Percentiles rank a stretch among this genome's conserved stretches.
These are phyloP conservation scores for Hypholoma sublateritium DNA, from an alignment of 768 basidiomycete species.

Conservation along the genomic window DNA sequence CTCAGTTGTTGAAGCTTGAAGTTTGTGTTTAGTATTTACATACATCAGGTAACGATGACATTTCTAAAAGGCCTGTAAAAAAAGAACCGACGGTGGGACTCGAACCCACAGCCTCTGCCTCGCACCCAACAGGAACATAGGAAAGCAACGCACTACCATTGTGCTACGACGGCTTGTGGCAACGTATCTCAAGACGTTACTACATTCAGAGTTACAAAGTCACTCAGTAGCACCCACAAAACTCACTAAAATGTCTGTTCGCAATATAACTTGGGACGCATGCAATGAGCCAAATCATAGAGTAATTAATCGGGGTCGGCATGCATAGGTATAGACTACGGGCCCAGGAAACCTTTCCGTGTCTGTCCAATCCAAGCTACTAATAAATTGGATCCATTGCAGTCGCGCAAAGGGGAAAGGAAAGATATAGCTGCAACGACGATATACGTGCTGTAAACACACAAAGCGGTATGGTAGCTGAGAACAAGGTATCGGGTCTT, in stretches of 20 bases:
- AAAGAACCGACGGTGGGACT: conserved; percentile 17
- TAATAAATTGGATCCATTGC: neutral
- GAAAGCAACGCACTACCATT: conserved; percentile 24
- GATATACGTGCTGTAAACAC: neutral
- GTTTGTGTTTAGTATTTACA: too few species aligned
- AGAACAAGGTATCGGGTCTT: neutral
- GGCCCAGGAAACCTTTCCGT: neutral
- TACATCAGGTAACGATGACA: too few species aligned
- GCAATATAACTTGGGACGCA: too few species aligned
- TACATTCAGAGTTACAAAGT: too few species aligned
- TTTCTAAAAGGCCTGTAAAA: too few species aligned
- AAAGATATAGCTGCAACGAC: neutral
- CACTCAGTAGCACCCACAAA: too few species aligned
- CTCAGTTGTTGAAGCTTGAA: too few species aligned
- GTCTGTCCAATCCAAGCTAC: neutral
- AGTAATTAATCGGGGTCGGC: too few species aligned
- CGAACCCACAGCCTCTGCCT: conserved; percentile 27
- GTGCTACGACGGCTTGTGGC: conserved; percentile 14
- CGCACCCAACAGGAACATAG: neutral
- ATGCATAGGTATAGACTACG: too few species aligned
- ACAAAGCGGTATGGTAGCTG: neutral
- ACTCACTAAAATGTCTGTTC: too few species aligned
- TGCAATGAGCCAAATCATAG: too few species aligned
- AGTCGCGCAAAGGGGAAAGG: neutral
- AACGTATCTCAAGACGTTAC: too few species aligned